Evolutionary conservation across 2,329 filamentous ascomycete species (phyloP).

Genomic region (Cryphonectria naterciae): DNA sequence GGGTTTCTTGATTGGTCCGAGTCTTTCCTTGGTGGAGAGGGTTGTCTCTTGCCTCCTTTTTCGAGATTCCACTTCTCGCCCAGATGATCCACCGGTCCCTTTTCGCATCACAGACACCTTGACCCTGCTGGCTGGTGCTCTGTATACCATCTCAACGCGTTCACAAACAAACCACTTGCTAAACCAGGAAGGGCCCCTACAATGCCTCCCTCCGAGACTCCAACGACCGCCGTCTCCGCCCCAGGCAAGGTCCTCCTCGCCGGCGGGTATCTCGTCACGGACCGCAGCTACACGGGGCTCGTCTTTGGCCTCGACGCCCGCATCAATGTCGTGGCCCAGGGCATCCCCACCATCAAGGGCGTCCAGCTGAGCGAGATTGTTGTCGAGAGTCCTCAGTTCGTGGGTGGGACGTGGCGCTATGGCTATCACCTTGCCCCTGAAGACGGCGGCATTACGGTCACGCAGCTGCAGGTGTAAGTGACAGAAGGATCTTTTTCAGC

Average conservation of each 20-base stretch:
- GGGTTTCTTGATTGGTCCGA: background rate
- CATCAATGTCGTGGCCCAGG: slow-evolving; percentile 66
- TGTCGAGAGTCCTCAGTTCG: slow-evolving; percentile 90
- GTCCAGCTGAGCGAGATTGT: slow-evolving; percentile 74
- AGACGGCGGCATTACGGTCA: slow-evolving; percentile 79
- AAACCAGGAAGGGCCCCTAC: background rate
- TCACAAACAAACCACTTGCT: background rate
- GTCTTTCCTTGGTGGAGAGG: slow-evolving; percentile 9
- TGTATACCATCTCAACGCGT: background rate
- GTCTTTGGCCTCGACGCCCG: slow-evolving; percentile 70
- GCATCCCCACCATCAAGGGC: slow-evolving; percentile 62
- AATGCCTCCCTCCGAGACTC: slow-evolving; percentile 32
- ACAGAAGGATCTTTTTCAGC: background rate
- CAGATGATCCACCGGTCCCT: background rate
- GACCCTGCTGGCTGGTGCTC: background rate
- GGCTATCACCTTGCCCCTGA: slow-evolving; percentile 71
- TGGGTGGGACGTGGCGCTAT: slow-evolving; percentile 86
- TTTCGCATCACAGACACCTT: background rate
- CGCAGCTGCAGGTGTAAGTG: slow-evolving; percentile 77
- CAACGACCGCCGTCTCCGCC: slow-evolving; percentile 72
- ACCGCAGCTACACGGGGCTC: slow-evolving; percentile 80
- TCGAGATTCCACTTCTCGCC: background rate
- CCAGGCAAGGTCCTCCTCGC: slow-evolving; percentile 95
- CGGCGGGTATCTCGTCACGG: slow-evolving; percentile 92
- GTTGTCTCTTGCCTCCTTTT: background rate